Evolutionary conservation across 129 eudicot species (phyloP).

Genomic region (Helichrysum umbraculigerum): DNA sequence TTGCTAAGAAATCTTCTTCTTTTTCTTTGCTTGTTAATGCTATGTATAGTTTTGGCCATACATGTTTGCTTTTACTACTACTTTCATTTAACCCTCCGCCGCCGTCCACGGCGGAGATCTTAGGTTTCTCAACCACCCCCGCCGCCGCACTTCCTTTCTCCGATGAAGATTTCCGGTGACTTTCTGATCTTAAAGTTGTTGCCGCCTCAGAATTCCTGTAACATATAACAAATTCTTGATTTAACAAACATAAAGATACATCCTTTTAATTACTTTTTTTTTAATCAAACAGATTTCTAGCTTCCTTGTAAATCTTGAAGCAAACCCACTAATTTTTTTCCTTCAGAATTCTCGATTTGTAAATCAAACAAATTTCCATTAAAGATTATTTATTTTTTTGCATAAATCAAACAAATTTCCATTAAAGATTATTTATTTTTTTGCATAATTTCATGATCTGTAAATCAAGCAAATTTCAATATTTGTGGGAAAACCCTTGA

Average conservation of each 20-base stretch:
- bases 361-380: background rate
- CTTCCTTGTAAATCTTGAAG: background rate
- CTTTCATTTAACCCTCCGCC: conserved; percentile 27
- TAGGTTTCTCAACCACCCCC: conserved; percentile 37
- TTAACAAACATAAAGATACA: background rate
- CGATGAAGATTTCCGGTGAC: conserved; percentile 45
- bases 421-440: no score
- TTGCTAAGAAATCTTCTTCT: conserved; percentile 73
- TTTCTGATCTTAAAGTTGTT: conserved; percentile 41
- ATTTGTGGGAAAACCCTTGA: background rate
- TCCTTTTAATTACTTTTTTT: background rate
- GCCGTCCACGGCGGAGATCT: conserved; percentile 25
- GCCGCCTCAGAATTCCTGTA: conserved; percentile 53
- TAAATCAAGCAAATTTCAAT: background rate
- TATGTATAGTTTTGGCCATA: conserved; percentile 58
- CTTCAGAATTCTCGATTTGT: background rate
- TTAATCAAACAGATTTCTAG: background rate
- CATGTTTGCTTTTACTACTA: conserved; percentile 37
- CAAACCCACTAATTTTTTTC: background rate
- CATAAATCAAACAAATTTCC: background rate
- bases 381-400: no score
- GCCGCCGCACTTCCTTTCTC: conserved; percentile 45
- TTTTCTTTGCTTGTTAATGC: conserved; percentile 65
- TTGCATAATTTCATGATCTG: background rate
- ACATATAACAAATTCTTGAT: conserved; percentile 2